Base-by-base conservation (phyloP, 345 rosid species). In the Mercurialis annua region DNA sequence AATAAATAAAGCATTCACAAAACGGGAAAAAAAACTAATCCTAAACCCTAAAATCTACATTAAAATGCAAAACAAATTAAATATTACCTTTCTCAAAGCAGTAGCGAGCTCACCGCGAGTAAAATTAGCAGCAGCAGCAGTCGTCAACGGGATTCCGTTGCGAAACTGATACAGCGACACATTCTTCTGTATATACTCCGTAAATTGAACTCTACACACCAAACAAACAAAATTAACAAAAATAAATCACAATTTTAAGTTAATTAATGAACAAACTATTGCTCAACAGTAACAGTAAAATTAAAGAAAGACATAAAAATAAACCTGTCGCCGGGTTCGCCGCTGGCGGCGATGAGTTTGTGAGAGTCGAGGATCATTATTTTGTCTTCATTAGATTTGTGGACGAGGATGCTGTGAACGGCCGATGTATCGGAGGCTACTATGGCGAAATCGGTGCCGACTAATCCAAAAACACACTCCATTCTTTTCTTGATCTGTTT, bases 401-500 rank as follows among this genome's bases (percentile, higher is more conserved):
- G 99, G 14, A 91, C 89, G 30, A 94, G 82, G 48, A 94, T 91
- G 77, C 97, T 94, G 82, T 85, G 82, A 20, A 89, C 95, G 6
- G 99, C 97, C 65, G 96, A 94, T 21, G 97, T 79, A 66, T 94
- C 99, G 5, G 99, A 95, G 56, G 62, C 96, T 42, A 94, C 76
- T 47, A 94, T 73, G 0, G 96, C 86, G 81, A 91, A 94, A 42
- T 88, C 99, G 70, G 86, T 68, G 11, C 99, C 99, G 8, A 91
- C 96, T 15, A 94, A 65, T 59, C 99, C 99, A 68, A 94, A 94
- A 10, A 89, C 96, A 58, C 96, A 94, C 85, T 94, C 97, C 99
- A 94, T 94, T 72, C 5, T 71, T 40, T 71, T 40, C 30, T 52
- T 49, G 42, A 42, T 57, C 44, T 9, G 15, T 36, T 12, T 31